phyloP scores from a whole-genome alignment of 768 basidiomycete genomes.

The Coprinopsis strossmayeri region DNA sequence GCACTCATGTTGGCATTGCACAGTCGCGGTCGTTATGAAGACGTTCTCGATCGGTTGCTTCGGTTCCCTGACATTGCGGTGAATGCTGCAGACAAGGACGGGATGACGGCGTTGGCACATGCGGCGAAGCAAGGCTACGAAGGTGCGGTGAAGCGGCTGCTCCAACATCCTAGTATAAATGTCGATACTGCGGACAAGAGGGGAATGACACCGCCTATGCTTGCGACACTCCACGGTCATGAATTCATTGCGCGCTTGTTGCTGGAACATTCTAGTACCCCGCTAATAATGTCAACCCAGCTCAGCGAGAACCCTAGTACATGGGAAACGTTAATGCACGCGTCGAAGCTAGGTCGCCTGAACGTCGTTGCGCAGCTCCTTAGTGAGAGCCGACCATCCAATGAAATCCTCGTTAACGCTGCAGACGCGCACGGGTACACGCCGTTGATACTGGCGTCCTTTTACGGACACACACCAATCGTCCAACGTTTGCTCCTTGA shows the following conservation, averaged over 20 bases:
- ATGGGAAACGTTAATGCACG: neutral
- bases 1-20: constrained; percentile 2
- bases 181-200: neutral
- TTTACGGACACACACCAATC: neutral
- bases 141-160: neutral
- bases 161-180: neutral
- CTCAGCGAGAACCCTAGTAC: too few species aligned
- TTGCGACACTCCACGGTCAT: neutral
- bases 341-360: neutral
- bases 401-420: neutral
- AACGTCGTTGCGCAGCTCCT: neutral
- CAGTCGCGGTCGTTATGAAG: neutral
- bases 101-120: constrained; percentile 2
- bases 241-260: neutral
- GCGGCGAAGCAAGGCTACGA: constrained; percentile 1
- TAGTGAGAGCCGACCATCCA: too few species aligned
- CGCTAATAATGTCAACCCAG: too few species aligned
- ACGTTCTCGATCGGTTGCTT: constrained; percentile 1
- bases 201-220: neutral
- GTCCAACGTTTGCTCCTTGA: neutral
- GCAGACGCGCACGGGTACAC: neutral
- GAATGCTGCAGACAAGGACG: constrained; percentile 2
- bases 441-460: neutral
- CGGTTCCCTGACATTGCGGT: neutral
- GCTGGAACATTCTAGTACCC: neutral